phyloP scores from a whole-genome alignment of 2,329 filamentous ascomycete genomes.

The Colletotrichum plurivorum region DNA sequence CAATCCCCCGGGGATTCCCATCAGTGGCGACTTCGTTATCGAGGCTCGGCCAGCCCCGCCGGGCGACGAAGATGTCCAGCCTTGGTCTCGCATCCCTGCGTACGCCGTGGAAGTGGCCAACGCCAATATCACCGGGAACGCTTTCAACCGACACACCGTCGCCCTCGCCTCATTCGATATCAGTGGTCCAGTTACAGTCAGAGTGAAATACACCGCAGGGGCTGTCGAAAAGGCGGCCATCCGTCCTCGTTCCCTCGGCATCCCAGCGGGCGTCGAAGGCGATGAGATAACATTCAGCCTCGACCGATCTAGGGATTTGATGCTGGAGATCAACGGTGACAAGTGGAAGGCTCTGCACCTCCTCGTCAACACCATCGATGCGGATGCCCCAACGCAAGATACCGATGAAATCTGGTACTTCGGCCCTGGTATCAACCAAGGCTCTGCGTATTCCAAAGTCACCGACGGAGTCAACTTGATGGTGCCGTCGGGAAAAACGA shows the following conservation, averaged over 20 bases:
- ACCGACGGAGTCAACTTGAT: constrained; percentile 38
- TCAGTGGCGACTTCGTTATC: background rate
- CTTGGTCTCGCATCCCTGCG: background rate
- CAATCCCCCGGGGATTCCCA: background rate
- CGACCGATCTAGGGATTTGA: constrained; percentile 19
- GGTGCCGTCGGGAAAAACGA: constrained; percentile 38
- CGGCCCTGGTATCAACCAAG: constrained; percentile 45
- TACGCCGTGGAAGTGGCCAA: constrained; percentile 13
- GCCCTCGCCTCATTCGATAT: background rate
- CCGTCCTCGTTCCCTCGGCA: constrained; percentile 3
- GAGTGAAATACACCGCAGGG: background rate
- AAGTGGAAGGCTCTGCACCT: constrained; percentile 47
- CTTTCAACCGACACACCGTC: constrained; percentile 2
- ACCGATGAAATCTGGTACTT: constrained; percentile 44
- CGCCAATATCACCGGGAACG: constrained; percentile 3
- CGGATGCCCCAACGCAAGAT: constrained; percentile 36
- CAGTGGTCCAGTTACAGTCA: background rate
- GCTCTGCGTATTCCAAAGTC: constrained; percentile 40
- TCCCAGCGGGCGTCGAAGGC: background rate
- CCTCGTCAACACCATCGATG: constrained; percentile 44
- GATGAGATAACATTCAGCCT: constrained; percentile 2
- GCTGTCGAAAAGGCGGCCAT: background rate
- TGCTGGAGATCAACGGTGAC: constrained; percentile 46
- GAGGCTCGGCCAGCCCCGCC: background rate
- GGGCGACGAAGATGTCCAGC: background rate